Evolutionary conservation across 2,329 filamentous ascomycete genomes (phyloP), one percentile per base, ranked within the genome.

Genomic region (Dothistroma pini): DNA sequence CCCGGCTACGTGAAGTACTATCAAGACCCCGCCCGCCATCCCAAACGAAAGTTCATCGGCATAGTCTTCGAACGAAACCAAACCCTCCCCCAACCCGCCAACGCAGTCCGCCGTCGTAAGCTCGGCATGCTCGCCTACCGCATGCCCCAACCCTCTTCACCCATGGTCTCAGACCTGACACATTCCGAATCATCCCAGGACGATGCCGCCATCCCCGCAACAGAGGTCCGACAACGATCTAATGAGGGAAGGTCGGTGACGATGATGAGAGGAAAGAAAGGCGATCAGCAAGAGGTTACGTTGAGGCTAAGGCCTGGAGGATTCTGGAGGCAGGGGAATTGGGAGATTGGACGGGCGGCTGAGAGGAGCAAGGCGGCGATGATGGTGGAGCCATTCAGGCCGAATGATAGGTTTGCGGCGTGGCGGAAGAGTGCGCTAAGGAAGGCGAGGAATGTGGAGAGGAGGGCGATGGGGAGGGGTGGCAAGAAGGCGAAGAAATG

Each of bases 1-100:
- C 83, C 89, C 3, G 95, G 95, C 66, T 99, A 96, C 77, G 95
- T 99, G 63, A 92, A 95, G 70, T 99, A 96, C 84, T 99, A 99
- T 82, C 87, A 89, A 73, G 93, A 99, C 74, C 92, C 93, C 0
- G 77, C 83, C 34, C 84, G 82, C 61, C 91, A 97, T 76, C 90
- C 93, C 0, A 89, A 91, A 68, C 86, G 93, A 63, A 91, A 96
- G 76, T 99, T 93, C 81, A 99, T 99, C 71, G 95, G 95, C 63
- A 89, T 99, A 21, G 89, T 90, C 35, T 93, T 96, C 76, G 84
- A 93, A 74, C 91, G 91, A 73, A 81, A 87, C 16, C 90, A 96
- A 70, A 86, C 81, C 34, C 85, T 99, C 1, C 95, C 95, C 0
- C 86, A 89, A 72, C 88, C 90, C 0, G 78, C 77, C 29, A 89